Conservation (phyloP, 2,329 filamentous ascomycete genomes). For the Massarina eburnea region DNA sequence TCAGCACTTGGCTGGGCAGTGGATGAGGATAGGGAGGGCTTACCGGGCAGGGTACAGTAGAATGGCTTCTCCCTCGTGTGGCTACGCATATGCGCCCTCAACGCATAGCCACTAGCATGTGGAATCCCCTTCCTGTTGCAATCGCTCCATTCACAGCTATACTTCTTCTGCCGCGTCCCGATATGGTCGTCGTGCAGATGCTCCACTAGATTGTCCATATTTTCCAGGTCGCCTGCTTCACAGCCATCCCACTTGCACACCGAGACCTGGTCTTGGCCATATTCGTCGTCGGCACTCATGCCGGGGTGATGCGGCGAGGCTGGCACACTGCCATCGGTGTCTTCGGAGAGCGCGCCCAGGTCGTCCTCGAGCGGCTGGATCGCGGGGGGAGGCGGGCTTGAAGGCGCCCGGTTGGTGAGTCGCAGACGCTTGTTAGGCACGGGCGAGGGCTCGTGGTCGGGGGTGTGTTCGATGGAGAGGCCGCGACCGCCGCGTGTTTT, state of each 20-base stretch:
- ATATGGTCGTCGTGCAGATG: conserved; percentile 85
- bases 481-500: conserved; percentile 50
- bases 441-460: conserved; percentile 47
- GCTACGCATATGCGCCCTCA: conserved; percentile 96
- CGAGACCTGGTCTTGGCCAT: conserved; percentile 48
- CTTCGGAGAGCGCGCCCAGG: conserved; percentile 75
- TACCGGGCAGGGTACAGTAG: conserved; percentile 92
- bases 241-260: conserved; percentile 56
- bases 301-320: conserved; percentile 51
- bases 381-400: conserved; percentile 33
- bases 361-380: conserved; percentile 23
- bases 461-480: conserved; percentile 47
- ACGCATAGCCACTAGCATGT: conserved; percentile 91
- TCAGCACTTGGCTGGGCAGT: neutral
- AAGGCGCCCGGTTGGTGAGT: conserved; percentile 35
- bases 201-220: conserved; percentile 55
- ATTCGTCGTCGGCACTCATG: conserved; percentile 46
- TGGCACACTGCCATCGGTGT: conserved; percentile 78
- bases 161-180: conserved; percentile 89
- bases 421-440: conserved; percentile 44
- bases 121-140: conserved; percentile 85
- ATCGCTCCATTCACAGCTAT: conserved; percentile 96
- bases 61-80: conserved; percentile 98
- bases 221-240: conserved; percentile 49
- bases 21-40: conserved; percentile 16